Evolutionary conservation across 2,329 filamentous ascomycete species (phyloP).

Genomic region (Bipolaris victoriae): DNA sequence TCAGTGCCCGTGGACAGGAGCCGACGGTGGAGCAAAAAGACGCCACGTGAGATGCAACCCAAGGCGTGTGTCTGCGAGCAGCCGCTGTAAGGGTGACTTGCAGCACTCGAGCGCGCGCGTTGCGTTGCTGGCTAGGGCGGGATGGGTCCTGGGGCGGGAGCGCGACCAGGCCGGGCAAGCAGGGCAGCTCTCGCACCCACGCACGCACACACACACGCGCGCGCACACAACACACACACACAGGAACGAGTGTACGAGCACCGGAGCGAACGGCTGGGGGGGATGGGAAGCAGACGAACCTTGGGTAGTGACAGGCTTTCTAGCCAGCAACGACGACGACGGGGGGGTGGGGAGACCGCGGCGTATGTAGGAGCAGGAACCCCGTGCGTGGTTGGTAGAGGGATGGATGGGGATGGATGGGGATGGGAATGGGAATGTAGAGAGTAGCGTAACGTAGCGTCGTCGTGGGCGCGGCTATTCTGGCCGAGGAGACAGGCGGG

Average conservation of each 20-base stretch:
- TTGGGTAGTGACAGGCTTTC: constrained; percentile 10
- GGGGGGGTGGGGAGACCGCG: neutral
- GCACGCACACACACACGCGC: constrained; percentile 8
- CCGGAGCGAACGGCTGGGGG: constrained; percentile 7
- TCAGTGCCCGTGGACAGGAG: constrained; percentile 25
- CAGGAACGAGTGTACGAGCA: no score
- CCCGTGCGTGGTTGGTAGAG: neutral
- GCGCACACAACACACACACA: neutral
- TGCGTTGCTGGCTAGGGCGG: neutral
- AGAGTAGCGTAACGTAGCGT: constrained; percentile 1
- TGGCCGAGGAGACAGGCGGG: neutral
- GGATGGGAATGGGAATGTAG: constrained; percentile 9
- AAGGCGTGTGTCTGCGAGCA: constrained; percentile 18
- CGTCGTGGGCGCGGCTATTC: constrained; percentile 13
- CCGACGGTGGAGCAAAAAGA: constrained; percentile 12
- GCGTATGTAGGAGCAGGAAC: no score
- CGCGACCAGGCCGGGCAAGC: neutral
- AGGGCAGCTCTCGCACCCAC: neutral
- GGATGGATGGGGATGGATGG: neutral
- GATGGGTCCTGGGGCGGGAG: constrained; percentile 1
- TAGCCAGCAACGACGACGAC: constrained; percentile 14
- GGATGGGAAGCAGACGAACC: constrained; percentile 6
- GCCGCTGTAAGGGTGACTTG: constrained; percentile 34
- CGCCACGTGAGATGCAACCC: constrained; percentile 25
- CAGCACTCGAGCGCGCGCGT: constrained; percentile 2